Evolutionary conservation across 1,284 basidiomycete species (phyloP), one percentile per base, ranked within the genome.

Genomic region (Heterobasidion parviporum): DNA sequence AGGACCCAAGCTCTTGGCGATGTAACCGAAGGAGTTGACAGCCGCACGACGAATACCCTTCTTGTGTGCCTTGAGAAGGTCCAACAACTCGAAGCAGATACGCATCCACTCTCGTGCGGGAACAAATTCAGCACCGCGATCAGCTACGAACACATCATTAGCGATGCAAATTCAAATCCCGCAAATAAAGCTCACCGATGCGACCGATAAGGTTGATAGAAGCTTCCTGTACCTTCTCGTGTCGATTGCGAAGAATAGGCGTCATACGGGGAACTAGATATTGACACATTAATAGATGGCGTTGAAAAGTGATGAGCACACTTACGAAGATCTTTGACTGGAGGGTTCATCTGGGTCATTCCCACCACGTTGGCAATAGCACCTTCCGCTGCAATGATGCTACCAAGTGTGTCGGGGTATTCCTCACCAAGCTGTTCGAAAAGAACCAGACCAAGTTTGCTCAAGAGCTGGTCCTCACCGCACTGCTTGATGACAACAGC

Each of bases 321-420:
- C 93, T 82, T 70, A 95, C 92, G 70, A 55, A 99, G 85, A 78
- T 99, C 97, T 73, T 99, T 99, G 51, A 99, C 94, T 0, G 95
- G 97, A 16, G 97, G 97, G 70, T 97, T 98, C 97, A 99, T 99
- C 72, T 98, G 94, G 10, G 96, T 98, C 97, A 99, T 99, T 74
- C 97, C 97, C 59, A 99, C 95, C 36, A 99, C 97, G 66, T 99
- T 99, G 62, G 97, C 97, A 66, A 99, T 99, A 50, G 96, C 95
- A 61, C 92, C 94, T 69, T 97, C 94, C 50, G 97, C 97, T 50
- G 94, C 93, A 69, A 99, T 99, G 72, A 99, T 98, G 74, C 93
- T 96, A 68, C 94, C 97, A 26, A 99, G 81, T 0, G 96, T 97
- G 71, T 99, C 97, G 9, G 96, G 97, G 68, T 99, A 99, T 75